phyloP scores from a whole-genome alignment of 352 stramenopile species.

The Paralagenidium karlingii region DNA sequence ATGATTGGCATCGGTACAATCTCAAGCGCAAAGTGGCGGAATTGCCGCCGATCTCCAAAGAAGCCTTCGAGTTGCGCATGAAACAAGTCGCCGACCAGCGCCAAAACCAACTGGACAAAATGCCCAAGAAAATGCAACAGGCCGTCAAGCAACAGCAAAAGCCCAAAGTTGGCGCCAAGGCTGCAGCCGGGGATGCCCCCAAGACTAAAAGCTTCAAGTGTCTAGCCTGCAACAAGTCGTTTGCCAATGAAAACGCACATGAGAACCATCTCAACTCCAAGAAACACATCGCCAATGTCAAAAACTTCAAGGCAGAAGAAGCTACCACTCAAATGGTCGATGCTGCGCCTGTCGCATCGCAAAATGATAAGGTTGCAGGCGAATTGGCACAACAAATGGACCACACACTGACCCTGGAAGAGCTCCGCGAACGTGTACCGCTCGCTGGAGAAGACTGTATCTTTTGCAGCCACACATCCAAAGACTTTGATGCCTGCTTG shows the following conservation, averaged over 20 bases:
- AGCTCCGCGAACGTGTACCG: constrained; percentile 62
- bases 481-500: constrained; percentile 58
- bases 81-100: constrained; percentile 38
- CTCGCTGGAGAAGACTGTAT: constrained; percentile 76
- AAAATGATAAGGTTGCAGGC: constrained; percentile 17
- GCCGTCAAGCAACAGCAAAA: constrained; percentile 49
- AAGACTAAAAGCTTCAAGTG: constrained; percentile 35
- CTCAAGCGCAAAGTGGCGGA: constrained; percentile 95
- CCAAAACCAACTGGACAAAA: constrained; percentile 29
- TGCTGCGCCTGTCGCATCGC: constrained; percentile 6
- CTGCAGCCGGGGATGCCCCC: constrained; percentile 14
- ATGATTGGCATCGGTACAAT: constrained; percentile 95
- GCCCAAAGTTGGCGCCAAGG: constrained; percentile 51
- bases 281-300: constrained; percentile 71
- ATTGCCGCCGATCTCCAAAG: constrained; percentile 84
- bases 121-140: constrained; percentile 71
- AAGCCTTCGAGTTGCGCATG: constrained; percentile 76
- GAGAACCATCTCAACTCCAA: constrained; percentile 81
- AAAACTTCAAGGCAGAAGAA: constrained; percentile 65
- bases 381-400: constrained; percentile 7
- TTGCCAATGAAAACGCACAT: constrained; percentile 66
- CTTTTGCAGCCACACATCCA: constrained; percentile 53
- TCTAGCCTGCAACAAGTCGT: constrained; percentile 76
- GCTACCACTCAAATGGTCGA: constrained; percentile 29
- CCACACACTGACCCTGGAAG: constrained; percentile 47